Evolutionary conservation across 768 basidiomycete genomes (phyloP), one percentile per base, ranked within the genome.

Genomic region (Pulveroboletus sp.): DNA sequence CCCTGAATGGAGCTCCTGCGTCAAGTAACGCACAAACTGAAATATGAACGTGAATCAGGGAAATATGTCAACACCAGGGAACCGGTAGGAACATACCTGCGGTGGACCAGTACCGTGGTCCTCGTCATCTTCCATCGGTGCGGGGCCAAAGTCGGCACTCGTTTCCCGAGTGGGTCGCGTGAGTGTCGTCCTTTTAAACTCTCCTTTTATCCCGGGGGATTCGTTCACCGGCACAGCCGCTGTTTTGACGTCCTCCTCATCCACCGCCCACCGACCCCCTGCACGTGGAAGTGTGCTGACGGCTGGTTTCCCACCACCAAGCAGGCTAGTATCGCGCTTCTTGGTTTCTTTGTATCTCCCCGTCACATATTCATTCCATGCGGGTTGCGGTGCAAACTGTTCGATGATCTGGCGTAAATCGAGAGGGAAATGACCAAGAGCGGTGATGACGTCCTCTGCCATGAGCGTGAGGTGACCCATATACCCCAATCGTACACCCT

Each of bases 401-500:
- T 79, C 74, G 51, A 96, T 79, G 49, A 75, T 70, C 1, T 76
- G 72, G 24, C 82, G 77, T 21, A 96, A 75, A 28, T 93, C 91
- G 14, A 79, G 74, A 0, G 94, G 92, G 70, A 90, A 93, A 46
- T 89, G 85, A 18, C 91, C 85, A 51, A 98, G 78, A 8, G 94
- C 89, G 49, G 83, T 82, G 64, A 96, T 85, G 17, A 96, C 84
- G 61, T 98, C 95, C 68, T 97, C 96, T 0, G 93, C 86, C 58
- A 99, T 92, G 57, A 97, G 82, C 11, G 88, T 89, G 14, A 98
- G 78, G 66, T 99, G 94, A 0, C 95, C 95, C 95, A 98, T 98
- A 70, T 91, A 95, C 3, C 93, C 94, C 38, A 95, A 68, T 27
- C 94, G 82, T 32, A 87, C 78, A 18, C 86, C 82, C 59, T 89